Evolutionary conservation across 305 asterid genomes (phyloP).

Genomic region (Solanum hybrid): DNA sequence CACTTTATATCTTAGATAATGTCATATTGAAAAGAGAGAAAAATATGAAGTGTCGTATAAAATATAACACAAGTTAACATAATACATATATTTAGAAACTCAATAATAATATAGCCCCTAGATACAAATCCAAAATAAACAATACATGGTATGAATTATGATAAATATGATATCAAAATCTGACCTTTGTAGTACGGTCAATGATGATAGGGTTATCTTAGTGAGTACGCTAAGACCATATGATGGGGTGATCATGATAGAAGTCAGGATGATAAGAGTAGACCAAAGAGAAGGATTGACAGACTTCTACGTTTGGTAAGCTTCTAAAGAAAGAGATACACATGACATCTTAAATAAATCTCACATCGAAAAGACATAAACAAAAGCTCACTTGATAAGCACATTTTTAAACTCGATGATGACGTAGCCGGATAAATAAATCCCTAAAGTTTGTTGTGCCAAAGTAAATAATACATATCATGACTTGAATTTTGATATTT

Average conservation of each 20-base stretch:
- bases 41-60: background rate
- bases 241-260: background rate
- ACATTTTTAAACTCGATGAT: background rate
- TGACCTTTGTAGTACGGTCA: background rate
- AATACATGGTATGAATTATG: background rate
- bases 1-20: background rate
- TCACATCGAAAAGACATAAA: background rate
- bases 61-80: background rate
- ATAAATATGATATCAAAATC: background rate
- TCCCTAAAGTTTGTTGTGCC: background rate
- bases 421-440: background rate
- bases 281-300: background rate
- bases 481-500: background rate
- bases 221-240: background rate
- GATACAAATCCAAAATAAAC: background rate
- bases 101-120: background rate
- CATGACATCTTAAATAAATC: background rate
- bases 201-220: background rate
- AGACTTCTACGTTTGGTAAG: background rate
- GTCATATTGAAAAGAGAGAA: background rate
- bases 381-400: background rate
- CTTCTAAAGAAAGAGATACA: background rate
- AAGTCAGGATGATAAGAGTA: background rate
- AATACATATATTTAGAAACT: background rate
- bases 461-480: background rate